These are phyloP conservation scores for Mercurialis annua DNA, from an alignment of 345 rosid genomes.

Conservation along the genomic window DNA sequence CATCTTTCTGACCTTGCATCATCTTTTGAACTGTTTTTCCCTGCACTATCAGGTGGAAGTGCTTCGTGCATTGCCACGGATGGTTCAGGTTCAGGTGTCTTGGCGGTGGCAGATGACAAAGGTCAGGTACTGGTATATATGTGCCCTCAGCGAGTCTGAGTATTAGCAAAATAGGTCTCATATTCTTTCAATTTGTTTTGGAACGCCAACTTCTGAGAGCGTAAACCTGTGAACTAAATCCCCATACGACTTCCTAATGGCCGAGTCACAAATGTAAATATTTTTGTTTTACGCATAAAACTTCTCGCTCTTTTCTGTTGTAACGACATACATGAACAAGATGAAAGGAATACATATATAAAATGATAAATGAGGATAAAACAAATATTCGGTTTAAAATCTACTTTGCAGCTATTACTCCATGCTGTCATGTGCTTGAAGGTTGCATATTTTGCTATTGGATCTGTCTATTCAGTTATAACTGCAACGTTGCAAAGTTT, in stretches of 20 bases:
- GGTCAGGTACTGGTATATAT: constrained; percentile 68
- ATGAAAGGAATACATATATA: not conserved
- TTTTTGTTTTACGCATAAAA: not conserved
- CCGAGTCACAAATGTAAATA: not conserved
- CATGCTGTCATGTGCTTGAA: too few species aligned
- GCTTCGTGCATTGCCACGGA: constrained; percentile 70
- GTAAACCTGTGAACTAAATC: not conserved
- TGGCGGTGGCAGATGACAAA: constrained; percentile 52
- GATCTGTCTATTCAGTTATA: too few species aligned
- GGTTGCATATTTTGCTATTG: too few species aligned
- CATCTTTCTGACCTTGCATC: not conserved
- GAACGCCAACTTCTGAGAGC: not conserved
- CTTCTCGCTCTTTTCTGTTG: not conserved
- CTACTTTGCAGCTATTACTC: too few species aligned
- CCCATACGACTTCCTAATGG: not conserved
- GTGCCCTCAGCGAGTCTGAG: constrained; percentile 9
- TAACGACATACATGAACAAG: not conserved
- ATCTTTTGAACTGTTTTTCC: not conserved
- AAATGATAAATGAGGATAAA: not conserved
- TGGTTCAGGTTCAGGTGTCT: constrained; percentile 44
- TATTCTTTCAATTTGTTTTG: not conserved
- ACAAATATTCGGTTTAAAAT: too few species aligned
- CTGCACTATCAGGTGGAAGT: constrained; percentile 42
- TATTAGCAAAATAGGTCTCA: not conserved
- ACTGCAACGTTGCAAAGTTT: too few species aligned